Base-by-base conservation (phyloP, 768 basidiomycete genomes). In the Lyophyllum decastes region DNA sequence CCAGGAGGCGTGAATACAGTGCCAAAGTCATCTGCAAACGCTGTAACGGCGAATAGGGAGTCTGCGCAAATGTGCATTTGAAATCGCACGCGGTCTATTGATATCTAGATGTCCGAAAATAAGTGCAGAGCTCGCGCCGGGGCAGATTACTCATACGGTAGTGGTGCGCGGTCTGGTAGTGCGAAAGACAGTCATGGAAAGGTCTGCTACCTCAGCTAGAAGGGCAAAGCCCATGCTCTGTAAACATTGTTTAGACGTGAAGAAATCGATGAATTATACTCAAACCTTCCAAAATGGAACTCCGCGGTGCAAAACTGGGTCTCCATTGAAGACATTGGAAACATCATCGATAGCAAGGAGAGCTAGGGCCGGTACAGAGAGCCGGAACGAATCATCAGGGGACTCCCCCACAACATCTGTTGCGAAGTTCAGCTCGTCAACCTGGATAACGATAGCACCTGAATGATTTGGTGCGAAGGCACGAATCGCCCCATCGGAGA, bases 31-130 rank as follows among this genome's bases (percentile, higher is more conserved):
- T 73, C 69, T 30, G 79, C 76, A 64, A 92, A 84, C 4, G 79
- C 76, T 0, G 79, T 74, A 26, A 94, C 70, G 1, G 84, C 82
- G 7, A 77, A 71, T 54, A 88, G 71, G 0, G 91, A 90, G 69
- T 94, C 92, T 11, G 93, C 92, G 66, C 90, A 92, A 24, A 92
- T 76, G 66, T 89, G 87, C 44, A 92, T 62, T 40, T 78, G 78
- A 4, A 93, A 69, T 17, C 72, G 74, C 34, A 85, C 72, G 14
- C 73, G 78, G 51, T 85, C 77, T 24, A 90, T 68, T n/a, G 72
- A 63, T 22, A 90, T 71, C 92, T 92, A 52, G 41, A 26, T 14
- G 46, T 40, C 35, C 40, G 40, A 44, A 45, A 33, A 24, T 55
- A 19, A 33, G 56, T 44, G 38, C 26, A 22, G 33, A 43, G 14